Base-by-base conservation (phyloP, 257 asterid genomes). In the Knoxia roxburghii region DNA sequence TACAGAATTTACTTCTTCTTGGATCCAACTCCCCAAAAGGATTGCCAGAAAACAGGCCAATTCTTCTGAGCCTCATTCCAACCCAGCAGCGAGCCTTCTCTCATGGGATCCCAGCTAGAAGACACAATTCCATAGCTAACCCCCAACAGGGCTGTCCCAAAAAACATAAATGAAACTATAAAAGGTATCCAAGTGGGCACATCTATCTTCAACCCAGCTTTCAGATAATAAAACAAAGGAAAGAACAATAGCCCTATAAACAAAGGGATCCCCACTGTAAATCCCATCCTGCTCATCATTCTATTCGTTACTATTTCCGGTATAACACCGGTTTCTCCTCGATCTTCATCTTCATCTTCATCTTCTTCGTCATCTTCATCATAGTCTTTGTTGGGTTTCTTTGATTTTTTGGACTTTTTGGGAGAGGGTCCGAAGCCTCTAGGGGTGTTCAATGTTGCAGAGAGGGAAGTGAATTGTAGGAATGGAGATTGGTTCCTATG, bases 41-140 rank as follows among this genome's bases (percentile, higher is more conserved):
- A 90, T 15, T 85, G 81, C 97, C 95, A 88, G 83, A 93, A 90
- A 70, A 90, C 97, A 65, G 99, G 99, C 96, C 95, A 90, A 76
- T 93, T 93, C 89, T 75, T 86, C 83, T 73, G 67, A 71, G 97
- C 99, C 76, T 93, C 99, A 75, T 75, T 90, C 96, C 99, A 93
- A 14, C 97, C 99, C 86, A 86, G 68, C 3, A 85, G 45, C 2
- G 99, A 90, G 0, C 99, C 97, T 76, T 93, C 96, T 78, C 99
- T 85, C 80, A 82, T 11, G 0, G 99, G 99, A 80, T 93, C 99
- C 99, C 99, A 93, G 78, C 99, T 93, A 20, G 99, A 80, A 20
- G 99, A 93, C 69, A 93, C 99, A 67, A 93, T 90, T 40, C 96
- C 99, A 72, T 93, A 93, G 74, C 97, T 90, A 30, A 93, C 82